phyloP scores from a whole-genome alignment of 2,329 filamentous ascomycete species.

The Xylariaceae sp. region DNA sequence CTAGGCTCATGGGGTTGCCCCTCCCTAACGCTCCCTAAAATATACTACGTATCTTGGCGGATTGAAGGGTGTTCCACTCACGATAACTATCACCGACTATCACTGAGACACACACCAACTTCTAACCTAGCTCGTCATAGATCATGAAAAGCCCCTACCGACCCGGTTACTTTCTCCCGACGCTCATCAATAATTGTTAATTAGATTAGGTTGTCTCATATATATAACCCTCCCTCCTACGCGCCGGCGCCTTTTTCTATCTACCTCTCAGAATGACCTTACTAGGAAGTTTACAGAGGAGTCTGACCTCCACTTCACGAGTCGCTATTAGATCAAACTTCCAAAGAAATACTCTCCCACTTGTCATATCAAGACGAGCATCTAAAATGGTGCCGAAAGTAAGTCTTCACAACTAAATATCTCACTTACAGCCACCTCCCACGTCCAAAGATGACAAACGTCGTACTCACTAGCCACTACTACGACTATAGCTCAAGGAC shows the following conservation, averaged over 20 bases:
- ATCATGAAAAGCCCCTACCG: conserved; percentile 3
- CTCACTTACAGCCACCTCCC: background rate
- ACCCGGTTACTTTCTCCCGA: conserved; percentile 2
- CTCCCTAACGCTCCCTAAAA: conserved; percentile 15
- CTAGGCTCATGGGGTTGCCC: conserved; percentile 1
- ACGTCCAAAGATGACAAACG: background rate
- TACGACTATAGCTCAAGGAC: conserved; percentile 66
- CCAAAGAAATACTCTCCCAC: conserved; percentile 35
- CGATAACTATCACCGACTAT: background rate
- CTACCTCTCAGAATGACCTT: conserved; percentile 32
- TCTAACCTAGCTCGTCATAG: conserved; percentile 7
- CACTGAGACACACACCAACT: background rate
- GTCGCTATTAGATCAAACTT: conserved; percentile 33
- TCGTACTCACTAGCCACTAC: conserved; percentile 5
- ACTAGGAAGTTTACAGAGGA: conserved; percentile 31
- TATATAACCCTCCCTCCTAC: conserved; percentile 1
- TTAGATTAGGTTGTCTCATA: conserved; percentile 3
- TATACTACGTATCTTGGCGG: conserved; percentile 19
- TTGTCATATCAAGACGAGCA: conserved; percentile 32
- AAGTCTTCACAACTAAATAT: background rate
- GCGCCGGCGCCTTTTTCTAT: no score
- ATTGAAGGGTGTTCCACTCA: conserved; percentile 8
- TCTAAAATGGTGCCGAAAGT: conserved; percentile 37
- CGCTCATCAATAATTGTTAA: background rate
- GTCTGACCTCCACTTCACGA: conserved; percentile 25